Evolutionary conservation across 495 filamentous ascomycete species (phyloP).

Genomic region (Tetracladium marchalianum): DNA sequence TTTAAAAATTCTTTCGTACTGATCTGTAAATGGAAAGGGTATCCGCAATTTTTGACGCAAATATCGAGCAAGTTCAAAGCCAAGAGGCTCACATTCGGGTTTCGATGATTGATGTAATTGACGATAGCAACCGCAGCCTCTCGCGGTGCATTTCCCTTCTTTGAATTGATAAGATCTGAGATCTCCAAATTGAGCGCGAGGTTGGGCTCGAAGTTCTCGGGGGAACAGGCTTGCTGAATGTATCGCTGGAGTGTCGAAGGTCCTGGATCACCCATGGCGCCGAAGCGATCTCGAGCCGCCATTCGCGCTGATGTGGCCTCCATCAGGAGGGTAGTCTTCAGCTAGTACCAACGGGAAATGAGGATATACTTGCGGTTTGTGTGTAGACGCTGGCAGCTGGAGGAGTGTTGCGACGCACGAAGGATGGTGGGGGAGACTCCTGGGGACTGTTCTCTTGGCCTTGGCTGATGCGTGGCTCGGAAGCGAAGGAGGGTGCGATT

Average conservation of each 20-base stretch:
- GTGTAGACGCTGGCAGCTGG: slow-evolving; percentile 7
- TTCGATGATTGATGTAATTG: slow-evolving; percentile 89
- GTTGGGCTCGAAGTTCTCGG: slow-evolving; percentile 94
- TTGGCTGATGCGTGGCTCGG: background rate
- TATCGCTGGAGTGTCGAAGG: slow-evolving; percentile 85
- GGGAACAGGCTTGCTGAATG: slow-evolving; percentile 90
- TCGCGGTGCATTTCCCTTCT: slow-evolving; percentile 94
- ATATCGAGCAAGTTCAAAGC: slow-evolving; percentile 93
- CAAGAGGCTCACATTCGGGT: slow-evolving; percentile 85
- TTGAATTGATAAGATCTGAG: slow-evolving; percentile 89
- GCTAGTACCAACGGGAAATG: slow-evolving; percentile 2
- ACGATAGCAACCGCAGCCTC: slow-evolving; percentile 94
- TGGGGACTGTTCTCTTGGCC: background rate
- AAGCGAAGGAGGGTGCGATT: slow-evolving; percentile 1
- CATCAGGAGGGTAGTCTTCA: slow-evolving; percentile 36
- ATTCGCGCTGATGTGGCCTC: slow-evolving; percentile 93
- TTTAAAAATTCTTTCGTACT: slow-evolving; percentile 98
- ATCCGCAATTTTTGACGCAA: slow-evolving; percentile 99
- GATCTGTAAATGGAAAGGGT: slow-evolving; percentile 97
- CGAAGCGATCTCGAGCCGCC: slow-evolving; percentile 92
- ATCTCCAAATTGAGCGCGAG: slow-evolving; percentile 95
- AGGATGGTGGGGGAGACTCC: slow-evolving; percentile 12
- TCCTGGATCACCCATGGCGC: slow-evolving; percentile 65
- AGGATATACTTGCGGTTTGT: slow-evolving; percentile 1
- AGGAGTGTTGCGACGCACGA: slow-evolving; percentile 5